A percentile compares a stretch with the other conserved stretches of the same genome.
These are phyloP conservation scores for Globisporangium irregulare DNA, from an alignment of 352 stramenopile genomes.

Conservation along the genomic window DNA sequence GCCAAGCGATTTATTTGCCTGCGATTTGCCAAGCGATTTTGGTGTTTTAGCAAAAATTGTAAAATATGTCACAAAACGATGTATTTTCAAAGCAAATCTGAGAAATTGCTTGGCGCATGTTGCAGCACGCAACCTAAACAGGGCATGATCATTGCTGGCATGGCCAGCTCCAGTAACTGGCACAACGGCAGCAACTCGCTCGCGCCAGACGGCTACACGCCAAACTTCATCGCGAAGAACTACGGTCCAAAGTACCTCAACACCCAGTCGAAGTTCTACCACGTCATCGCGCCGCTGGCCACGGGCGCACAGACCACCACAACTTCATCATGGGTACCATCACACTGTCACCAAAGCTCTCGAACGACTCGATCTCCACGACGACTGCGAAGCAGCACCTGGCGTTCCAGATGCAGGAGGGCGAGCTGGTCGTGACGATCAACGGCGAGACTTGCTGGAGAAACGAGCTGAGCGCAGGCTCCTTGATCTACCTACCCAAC, in stretches of 20 bases:
- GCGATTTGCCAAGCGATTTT: too few relatives aligned
- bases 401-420: constrained; percentile 49
- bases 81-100: too few relatives aligned
- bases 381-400: constrained; percentile 45
- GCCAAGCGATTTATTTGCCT: too few relatives aligned
- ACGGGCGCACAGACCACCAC: constrained; percentile 40
- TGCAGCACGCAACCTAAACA: too few relatives aligned
- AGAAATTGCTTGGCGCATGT: too few relatives aligned
- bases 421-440: constrained; percentile 41
- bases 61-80: too few relatives aligned
- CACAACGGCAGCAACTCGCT: constrained; percentile 47
- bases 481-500: too few relatives aligned
- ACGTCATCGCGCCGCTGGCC: constrained; percentile 45
- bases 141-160: constrained; percentile 12
- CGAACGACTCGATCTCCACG: constrained; percentile 35
- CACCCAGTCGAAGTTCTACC: constrained; percentile 43
- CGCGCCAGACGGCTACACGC: constrained; percentile 35
- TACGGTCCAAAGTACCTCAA: constrained; percentile 59
- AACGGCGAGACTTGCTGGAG: constrained; percentile 32
- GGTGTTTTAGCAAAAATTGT: too few relatives aligned
- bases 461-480: too few relatives aligned
- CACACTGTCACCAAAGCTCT: constrained; percentile 42
- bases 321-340: constrained; percentile 62
- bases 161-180: constrained; percentile 41
- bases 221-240: constrained; percentile 58